Evolutionary conservation across 2,329 filamentous ascomycete species (phyloP).

Genomic region (Rutstroemia sydowiana): DNA sequence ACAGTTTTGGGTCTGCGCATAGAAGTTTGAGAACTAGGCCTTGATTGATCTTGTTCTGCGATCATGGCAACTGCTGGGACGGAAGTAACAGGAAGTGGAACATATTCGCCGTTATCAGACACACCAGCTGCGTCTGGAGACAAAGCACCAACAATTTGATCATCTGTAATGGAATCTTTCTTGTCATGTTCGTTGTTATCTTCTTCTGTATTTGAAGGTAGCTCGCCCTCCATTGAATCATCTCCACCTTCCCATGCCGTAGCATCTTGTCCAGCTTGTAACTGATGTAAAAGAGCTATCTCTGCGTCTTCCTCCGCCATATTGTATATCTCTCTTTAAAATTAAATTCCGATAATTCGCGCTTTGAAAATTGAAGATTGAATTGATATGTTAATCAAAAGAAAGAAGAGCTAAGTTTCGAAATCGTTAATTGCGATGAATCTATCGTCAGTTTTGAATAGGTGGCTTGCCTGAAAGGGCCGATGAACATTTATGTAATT

Average conservation of each 20-base stretch:
- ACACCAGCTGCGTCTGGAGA: conserved; percentile 27
- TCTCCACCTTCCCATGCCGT: conserved; percentile 26
- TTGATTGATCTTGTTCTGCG: conserved; percentile 24
- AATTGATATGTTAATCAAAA: background rate
- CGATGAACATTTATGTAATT: background rate
- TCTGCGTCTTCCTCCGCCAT: conserved; percentile 32
- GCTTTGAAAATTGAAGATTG: background rate
- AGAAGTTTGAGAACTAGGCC: conserved; percentile 29
- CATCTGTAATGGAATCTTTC: conserved; percentile 32
- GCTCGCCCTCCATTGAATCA: conserved; percentile 25
- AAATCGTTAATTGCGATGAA: background rate
- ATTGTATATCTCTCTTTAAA: conserved; percentile 11
- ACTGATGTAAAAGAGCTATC: conserved; percentile 32
- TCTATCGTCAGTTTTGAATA: background rate
- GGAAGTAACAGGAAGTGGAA: conserved; percentile 28
- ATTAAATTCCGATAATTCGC: conserved; percentile 1
- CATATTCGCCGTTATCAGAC: conserved; percentile 29
- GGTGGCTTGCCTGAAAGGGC: background rate
- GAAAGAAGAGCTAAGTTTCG: background rate
- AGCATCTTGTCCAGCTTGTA: conserved; percentile 30
- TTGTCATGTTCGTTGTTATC: conserved; percentile 31
- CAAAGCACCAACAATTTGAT: conserved; percentile 32
- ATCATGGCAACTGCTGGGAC: conserved; percentile 24
- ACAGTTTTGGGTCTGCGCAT: conserved; percentile 29
- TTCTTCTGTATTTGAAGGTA: conserved; percentile 31